Evolutionary conservation across 768 basidiomycete species (phyloP).

Genomic region (Hirschioporus abietinus): DNA sequence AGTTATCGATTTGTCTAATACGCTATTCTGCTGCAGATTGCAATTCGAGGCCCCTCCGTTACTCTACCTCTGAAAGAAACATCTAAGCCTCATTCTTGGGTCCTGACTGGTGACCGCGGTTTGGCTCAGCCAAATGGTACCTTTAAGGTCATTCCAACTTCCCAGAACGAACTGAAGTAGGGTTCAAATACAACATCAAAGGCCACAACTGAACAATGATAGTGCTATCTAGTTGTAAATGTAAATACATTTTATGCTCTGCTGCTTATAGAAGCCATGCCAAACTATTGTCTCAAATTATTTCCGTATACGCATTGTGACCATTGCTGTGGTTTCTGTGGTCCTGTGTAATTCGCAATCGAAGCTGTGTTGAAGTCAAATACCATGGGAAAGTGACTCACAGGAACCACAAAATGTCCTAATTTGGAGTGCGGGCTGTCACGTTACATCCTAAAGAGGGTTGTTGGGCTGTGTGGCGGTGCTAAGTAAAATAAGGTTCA

Average conservation of each 20-base stretch:
- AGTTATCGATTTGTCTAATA: not conserved
- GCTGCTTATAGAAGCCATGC: not conserved
- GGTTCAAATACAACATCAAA: not conserved
- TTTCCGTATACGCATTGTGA: too few species aligned
- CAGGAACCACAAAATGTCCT: not conserved
- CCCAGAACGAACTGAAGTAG: not conserved
- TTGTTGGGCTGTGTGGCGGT: not conserved
- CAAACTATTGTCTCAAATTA: not conserved
- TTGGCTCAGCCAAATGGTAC: constrained; percentile 63
- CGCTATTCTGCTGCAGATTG: constrained; percentile 13
- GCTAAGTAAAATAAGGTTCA: constrained; percentile 1
- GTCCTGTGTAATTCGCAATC: too few species aligned
- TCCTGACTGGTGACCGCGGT: constrained; percentile 36
- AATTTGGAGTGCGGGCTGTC: not conserved
- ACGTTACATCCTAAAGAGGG: not conserved
- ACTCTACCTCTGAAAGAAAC: constrained; percentile 42
- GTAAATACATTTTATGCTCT: not conserved
- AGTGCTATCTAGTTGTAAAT: not conserved
- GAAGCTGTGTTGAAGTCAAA: too few species aligned
- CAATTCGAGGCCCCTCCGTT: constrained; percentile 70
- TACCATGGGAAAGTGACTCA: not conserved
- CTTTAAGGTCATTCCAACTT: constrained; percentile 33
- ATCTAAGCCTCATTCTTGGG: constrained; percentile 31
- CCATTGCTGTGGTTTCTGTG: too few species aligned
- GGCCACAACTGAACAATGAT: not conserved